Evolutionary conservation across 768 basidiomycete species (phyloP).

Genomic region (Psilocybe sp.): DNA sequence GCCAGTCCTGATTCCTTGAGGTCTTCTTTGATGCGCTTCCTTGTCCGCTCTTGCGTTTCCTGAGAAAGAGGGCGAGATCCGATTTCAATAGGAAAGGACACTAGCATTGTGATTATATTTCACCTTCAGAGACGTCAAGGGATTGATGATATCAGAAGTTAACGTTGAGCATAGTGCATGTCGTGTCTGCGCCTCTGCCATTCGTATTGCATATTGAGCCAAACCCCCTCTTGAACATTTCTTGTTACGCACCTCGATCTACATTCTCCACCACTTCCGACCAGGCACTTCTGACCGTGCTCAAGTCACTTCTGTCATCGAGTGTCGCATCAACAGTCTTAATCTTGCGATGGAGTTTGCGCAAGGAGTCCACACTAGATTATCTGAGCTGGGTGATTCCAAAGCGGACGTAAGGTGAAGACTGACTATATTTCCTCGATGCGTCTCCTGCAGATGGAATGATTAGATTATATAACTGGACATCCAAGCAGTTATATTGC

Average conservation of each 20-base stretch:
- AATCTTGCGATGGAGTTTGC: constrained; percentile 68
- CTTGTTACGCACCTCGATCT: constrained; percentile 59
- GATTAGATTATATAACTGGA: constrained; percentile 15
- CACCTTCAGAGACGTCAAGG: constrained; percentile 67
- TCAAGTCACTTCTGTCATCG: constrained; percentile 69
- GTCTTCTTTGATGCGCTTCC: constrained; percentile 89
- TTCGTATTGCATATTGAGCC: neutral
- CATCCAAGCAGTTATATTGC: constrained; percentile 5
- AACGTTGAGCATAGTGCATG: constrained; percentile 76
- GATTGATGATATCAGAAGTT: constrained; percentile 67
- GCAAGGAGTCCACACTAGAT: constrained; percentile 68
- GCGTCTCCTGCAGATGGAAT: constrained; percentile 51
- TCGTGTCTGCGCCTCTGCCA: constrained; percentile 75
- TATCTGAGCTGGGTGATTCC: constrained; percentile 3
- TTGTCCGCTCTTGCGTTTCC: constrained; percentile 92
- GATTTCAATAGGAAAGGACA: neutral
- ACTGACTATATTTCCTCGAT: constrained; percentile 86
- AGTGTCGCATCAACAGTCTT: constrained; percentile 67
- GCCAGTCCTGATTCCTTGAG: constrained; percentile 73
- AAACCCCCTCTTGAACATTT: neutral
- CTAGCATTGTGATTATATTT: constrained; percentile 3
- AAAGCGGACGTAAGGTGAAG: neutral
- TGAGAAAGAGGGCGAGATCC: constrained; percentile 23
- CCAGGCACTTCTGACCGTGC: constrained; percentile 74
- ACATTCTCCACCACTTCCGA: constrained; percentile 81